Percentiles rank a stretch among this genome's conserved stretches.
Conservation (phyloP, 352 stramenopile species). For the Pythium plurisporium region DNA sequence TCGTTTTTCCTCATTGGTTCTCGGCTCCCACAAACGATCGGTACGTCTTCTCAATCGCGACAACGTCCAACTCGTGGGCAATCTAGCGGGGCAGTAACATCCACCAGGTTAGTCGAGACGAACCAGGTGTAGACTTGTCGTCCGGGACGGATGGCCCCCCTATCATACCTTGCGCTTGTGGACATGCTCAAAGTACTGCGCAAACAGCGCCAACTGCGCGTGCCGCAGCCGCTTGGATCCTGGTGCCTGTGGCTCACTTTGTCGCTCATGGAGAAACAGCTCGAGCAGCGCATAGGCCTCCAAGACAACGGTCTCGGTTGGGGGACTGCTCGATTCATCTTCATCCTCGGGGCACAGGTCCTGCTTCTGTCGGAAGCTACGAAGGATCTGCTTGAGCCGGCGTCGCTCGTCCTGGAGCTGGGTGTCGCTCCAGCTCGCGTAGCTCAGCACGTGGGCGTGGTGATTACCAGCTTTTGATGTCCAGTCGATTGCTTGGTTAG, state of each 20-base stretch:
- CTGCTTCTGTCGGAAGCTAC: background rate
- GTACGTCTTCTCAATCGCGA: constrained; percentile 17
- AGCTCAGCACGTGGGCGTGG: constrained; percentile 26
- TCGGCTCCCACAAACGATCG: constrained; percentile 5
- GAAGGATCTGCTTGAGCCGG: constrained; percentile 30
- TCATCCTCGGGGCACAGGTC: constrained; percentile 1
- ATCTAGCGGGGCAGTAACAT: too few species aligned
- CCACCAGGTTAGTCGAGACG: too few species aligned
- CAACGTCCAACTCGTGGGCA: constrained; percentile 13
- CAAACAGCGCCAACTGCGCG: constrained; percentile 47
- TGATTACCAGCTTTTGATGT: constrained; percentile 3
- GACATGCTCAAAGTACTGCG: constrained; percentile 44
- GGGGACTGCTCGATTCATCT: background rate
- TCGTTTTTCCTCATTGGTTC: background rate
- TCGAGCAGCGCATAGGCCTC: constrained; percentile 54
- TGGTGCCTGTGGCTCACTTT: background rate
- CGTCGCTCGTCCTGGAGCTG: constrained; percentile 33
- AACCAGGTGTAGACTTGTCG: too few species aligned
- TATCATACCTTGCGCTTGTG: constrained; percentile 32
- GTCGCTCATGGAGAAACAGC: constrained; percentile 40
- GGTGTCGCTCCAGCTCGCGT: constrained; percentile 28
- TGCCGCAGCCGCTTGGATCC: constrained; percentile 27
- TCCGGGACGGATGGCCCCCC: background rate
- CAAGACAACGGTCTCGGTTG: background rate
- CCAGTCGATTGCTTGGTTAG: too few species aligned